Evolutionary conservation across 2,329 filamentous ascomycete species (phyloP), one percentile per base, ranked within the genome.

Genomic region (Fusarium pilosicola): DNA sequence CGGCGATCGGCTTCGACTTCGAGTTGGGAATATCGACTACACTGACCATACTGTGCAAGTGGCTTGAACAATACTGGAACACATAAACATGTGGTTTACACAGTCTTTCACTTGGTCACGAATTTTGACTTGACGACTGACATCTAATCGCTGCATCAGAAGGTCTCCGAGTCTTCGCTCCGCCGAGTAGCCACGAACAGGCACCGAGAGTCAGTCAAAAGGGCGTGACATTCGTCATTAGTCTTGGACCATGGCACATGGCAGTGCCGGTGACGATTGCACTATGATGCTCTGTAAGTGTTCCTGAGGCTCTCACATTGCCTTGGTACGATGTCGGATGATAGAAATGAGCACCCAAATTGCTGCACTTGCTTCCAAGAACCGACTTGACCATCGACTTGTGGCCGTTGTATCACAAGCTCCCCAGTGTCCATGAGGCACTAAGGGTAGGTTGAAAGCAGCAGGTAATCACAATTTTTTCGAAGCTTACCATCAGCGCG

Each of bases 11-110:
- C 11, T 2, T 18, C 10, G 15, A 3, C 15, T 18, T 32, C 7
- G 15, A 30, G 10, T 45, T 45, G 7, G 0, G 30, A 32, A 0
- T 14, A 32, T 32, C 30, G 30, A 32, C 30, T 1, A 32, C 30
- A 32, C 13, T 14, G 30, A 3, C 1, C 13, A 32, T 5, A 5
- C 24, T 46, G 5, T 15, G 7, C 20, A 30, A 15, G 26, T 48
- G 45, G 2, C 2, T 30, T 22, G 6, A n/a, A 15, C 0, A 22
- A 30, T 8, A 0, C 14, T 8, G 15, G 14, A n/a, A 17, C 14
- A 14, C 7, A 17, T 8, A 3, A 17, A 11, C 7, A 49, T 32
- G 28, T 6, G 3, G 5, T 0, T 26, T 9, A 7, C n/a, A 26
- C 24, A 28, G 44, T 14, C 17, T 45, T 26, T 1, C 14, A 17